These are phyloP conservation scores for Saccharomycopsis synnaedendra DNA, from an alignment of 805 yeast genomes.

Conservation along the genomic window DNA sequence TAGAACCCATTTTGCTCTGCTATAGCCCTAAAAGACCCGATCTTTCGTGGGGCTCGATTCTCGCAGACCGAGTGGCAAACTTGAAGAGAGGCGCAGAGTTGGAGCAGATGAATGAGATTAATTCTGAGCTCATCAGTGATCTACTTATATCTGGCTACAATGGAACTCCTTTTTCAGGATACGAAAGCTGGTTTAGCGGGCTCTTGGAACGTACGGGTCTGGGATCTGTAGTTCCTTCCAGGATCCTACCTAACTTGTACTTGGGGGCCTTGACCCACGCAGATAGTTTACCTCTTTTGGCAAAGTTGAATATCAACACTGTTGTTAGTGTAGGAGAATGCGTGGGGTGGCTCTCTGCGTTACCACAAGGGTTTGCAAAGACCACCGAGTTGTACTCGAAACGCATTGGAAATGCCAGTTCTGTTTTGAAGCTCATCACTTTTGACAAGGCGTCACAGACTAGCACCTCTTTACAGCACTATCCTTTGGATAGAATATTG, in stretches of 20 bases:
- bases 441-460: not conserved
- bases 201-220: conserved; percentile 16
- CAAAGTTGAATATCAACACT: conserved; percentile 54
- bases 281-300: conserved; percentile 49
- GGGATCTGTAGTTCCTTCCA: conserved; percentile 47
- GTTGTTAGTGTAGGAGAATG: conserved; percentile 82
- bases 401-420: not conserved
- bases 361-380: not conserved
- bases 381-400: not conserved
- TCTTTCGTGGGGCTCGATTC: not conserved
- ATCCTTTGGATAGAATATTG: conserved; percentile 22
- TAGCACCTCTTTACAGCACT: not conserved
- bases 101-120: not conserved
- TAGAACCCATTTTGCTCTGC: conserved; percentile 49
- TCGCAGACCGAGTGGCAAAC: not conserved
- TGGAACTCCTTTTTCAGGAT: no score
- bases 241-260: conserved; percentile 73
- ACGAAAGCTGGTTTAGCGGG: conserved; percentile 20
- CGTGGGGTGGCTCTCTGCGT: conserved; percentile 46
- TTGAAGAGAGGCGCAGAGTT: not conserved
- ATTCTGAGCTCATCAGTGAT: not conserved
- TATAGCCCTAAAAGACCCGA: conserved; percentile 42
- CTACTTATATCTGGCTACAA: not conserved
- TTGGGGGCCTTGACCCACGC: conserved; percentile 83
- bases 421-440: not conserved